Base-by-base conservation (phyloP, 1,139 yeast genomes). In the Meyerozyma carpophila region DNA sequence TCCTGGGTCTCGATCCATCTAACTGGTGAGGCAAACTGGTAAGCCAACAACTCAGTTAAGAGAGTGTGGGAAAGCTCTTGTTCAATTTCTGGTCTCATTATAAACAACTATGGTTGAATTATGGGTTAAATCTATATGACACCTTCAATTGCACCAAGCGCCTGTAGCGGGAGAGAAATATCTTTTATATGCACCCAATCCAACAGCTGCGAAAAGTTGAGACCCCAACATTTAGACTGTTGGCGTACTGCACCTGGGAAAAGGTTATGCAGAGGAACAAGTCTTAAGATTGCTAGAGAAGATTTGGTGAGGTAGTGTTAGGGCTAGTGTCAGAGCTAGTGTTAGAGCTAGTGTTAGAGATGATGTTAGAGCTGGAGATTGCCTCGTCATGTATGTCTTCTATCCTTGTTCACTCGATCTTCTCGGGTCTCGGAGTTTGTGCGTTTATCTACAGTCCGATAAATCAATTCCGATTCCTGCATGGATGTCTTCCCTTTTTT, bases 1-100 rank as follows among this genome's bases (percentile, higher is more conserved):
- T 93, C 98, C 70, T 93, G 98, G 50, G 98, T 93, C 68, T 93
- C 98, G 66, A 93, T 94, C 98, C 99, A 93, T 79, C 98, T 84
- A 53, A 93, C 99, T 41, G 99, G 98, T 50, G 98, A 91, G 40
- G 99, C 98, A 63, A 93, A 93, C 70, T 93, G 99, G 72, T 91
- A 93, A 42, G 98, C 98, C 70, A 93, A 78, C 58, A 93, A 81
- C 78, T 93, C 98, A 24, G 97, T 90, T 65, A 93, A 78, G 56
- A 93, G 78, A 51, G 90, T 84, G 66, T 93, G 98, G 53, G 98
- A 95, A 56, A 93, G 81, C 66, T 93, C 98, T 75, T 93, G 98
- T 76, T 93, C 95, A 53, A 90, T 84, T 77, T 93, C 98, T 54
- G 98, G 96, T 70, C 89, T 89, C 98, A 93, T 93, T 36, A 42